Percentiles rank a stretch among this genome's conserved stretches.
Conservation (phyloP, 2,329 filamentous ascomycete genomes). For the Fusarium mexicanum region DNA sequence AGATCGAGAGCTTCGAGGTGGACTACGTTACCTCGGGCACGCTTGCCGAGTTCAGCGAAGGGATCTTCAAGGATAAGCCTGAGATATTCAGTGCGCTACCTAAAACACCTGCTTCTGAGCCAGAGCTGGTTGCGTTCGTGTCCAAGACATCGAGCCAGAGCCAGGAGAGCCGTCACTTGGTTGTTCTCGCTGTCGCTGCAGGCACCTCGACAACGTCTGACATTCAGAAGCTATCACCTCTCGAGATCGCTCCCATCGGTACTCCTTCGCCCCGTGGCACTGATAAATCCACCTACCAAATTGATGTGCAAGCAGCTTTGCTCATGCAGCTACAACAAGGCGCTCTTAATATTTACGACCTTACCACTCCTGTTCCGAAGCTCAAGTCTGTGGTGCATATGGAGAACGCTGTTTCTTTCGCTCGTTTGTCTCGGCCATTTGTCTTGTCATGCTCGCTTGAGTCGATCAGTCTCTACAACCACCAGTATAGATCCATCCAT, state of each 20-base stretch:
- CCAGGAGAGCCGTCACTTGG: conserved; percentile 45
- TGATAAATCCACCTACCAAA: conserved; percentile 54
- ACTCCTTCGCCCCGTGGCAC: conserved; percentile 31
- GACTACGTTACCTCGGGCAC: conserved; percentile 60
- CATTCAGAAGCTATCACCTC: conserved; percentile 50
- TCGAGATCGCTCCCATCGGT: conserved; percentile 53
- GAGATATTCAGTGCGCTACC: conserved; percentile 63
- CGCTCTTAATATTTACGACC: conserved; percentile 68
- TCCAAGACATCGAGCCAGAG: conserved; percentile 50
- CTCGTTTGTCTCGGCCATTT: conserved; percentile 73
- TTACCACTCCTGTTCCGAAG: conserved; percentile 70
- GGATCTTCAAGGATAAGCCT: conserved; percentile 64
- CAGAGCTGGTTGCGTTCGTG: conserved; percentile 65
- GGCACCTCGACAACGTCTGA: conserved; percentile 39
- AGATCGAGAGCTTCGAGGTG: conserved; percentile 54
- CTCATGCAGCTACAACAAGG: conserved; percentile 68
- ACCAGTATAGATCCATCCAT: conserved; percentile 72
- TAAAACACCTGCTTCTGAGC: conserved; percentile 56
- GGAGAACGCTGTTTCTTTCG: conserved; percentile 67
- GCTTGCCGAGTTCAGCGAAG: conserved; percentile 60
- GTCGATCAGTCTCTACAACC: conserved; percentile 72
- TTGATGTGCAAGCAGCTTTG: conserved; percentile 71
- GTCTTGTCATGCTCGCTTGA: conserved; percentile 68
- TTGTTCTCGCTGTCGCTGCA: conserved; percentile 48
- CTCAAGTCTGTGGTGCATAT: conserved; percentile 64